Conservation (phyloP, 306 rosid species). For the Betula pendula region DNA sequence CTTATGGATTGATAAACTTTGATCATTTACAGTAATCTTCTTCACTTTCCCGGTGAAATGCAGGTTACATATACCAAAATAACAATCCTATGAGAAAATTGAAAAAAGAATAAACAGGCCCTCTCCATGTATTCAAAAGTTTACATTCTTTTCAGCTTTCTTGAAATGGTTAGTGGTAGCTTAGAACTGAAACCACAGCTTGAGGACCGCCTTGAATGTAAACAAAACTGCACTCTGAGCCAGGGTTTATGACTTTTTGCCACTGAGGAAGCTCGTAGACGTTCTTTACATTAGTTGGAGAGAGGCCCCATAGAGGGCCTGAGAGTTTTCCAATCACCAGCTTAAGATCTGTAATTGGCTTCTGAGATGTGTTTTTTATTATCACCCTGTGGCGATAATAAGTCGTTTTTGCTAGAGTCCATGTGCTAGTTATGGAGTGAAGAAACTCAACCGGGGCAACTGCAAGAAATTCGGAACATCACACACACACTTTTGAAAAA, state of each 20-base stretch:
- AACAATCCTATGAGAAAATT: not conserved
- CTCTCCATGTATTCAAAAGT: not conserved
- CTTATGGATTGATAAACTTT: not conserved
- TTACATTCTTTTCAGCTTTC: not conserved
- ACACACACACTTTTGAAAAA: too few relatives aligned
- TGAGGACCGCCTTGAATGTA: slow-evolving; percentile 89
- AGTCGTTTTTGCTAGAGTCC: slow-evolving; percentile 45
- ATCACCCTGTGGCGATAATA: slow-evolving; percentile 74
- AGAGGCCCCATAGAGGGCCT: slow-evolving; percentile 80
- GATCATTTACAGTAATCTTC: not conserved
- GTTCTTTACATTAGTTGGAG: slow-evolving; percentile 55
- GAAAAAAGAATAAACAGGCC: not conserved
- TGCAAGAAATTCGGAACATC: slow-evolving; percentile 26
- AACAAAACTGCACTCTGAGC: slow-evolving; percentile 54
- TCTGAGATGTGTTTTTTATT: slow-evolving; percentile 65
- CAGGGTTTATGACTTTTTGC: slow-evolving; percentile 61
- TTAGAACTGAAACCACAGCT: slow-evolving; percentile 51
- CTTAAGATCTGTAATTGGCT: slow-evolving; percentile 57
- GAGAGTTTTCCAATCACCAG: slow-evolving; percentile 54
- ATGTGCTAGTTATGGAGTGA: slow-evolving; percentile 66
- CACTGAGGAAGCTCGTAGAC: slow-evolving; percentile 67
- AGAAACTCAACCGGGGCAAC: slow-evolving; percentile 54
- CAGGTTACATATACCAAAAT: not conserved
- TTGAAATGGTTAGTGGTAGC: slow-evolving; percentile 50
- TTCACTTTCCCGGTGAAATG: not conserved